Conservation (phyloP, 202 grass and related monocot species). For the Carex sylvatica region DNA sequence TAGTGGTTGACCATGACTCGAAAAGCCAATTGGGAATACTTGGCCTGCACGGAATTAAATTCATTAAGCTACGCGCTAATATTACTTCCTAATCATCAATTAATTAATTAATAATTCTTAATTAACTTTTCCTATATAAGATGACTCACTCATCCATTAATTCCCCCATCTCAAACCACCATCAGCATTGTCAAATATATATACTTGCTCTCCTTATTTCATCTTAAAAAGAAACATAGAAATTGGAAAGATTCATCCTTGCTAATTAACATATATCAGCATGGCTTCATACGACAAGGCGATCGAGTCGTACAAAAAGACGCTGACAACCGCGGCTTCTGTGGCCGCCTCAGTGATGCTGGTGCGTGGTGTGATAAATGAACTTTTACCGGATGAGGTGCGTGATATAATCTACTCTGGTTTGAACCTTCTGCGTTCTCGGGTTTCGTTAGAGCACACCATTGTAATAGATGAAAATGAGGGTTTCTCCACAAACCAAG, state of each 20-base stretch:
- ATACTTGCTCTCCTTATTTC: too few relatives aligned
- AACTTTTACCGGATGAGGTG: slow-evolving; percentile 42
- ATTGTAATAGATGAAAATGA: slow-evolving; percentile 56
- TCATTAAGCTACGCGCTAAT: neutral
- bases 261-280: neutral
- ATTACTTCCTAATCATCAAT: neutral
- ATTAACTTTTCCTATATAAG: neutral
- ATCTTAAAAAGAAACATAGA: too few relatives aligned
- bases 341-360: slow-evolving; percentile 50
- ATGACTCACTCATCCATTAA: neutral
- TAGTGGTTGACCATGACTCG: neutral
- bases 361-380: slow-evolving; percentile 51
- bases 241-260: neutral
- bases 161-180: neutral
- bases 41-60: neutral
- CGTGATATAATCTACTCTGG: slow-evolving; percentile 35
- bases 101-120: neutral
- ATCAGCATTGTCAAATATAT: too few relatives aligned
- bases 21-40: neutral
- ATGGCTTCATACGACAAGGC: slow-evolving; percentile 64
- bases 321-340: slow-evolving; percentile 45
- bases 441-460: slow-evolving; percentile 32
- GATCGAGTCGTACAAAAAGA: slow-evolving; percentile 52
- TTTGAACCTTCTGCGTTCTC: slow-evolving; percentile 35
- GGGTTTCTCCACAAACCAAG: slow-evolving; percentile 24